Evolutionary conservation across 176 grass and related monocot genomes (phyloP), one percentile per base, ranked within the genome.

Genomic region (Puccinellia tenuiflora): DNA sequence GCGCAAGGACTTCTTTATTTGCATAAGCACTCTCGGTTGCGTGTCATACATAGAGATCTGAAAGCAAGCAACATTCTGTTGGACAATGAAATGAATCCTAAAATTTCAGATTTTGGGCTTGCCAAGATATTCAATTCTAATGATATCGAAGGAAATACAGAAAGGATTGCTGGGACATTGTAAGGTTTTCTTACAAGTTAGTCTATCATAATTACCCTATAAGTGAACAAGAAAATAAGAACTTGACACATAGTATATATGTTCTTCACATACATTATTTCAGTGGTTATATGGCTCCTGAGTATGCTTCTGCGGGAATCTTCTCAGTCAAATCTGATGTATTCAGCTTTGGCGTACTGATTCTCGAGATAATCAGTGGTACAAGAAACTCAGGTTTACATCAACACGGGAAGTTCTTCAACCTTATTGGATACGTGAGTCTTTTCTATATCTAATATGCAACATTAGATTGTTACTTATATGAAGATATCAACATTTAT

Each of bases 61-160:
- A 83, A 83, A 76, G 70, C 70, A 21, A 84, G 70, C 43, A 84
- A 76, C 43, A 75, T 84, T 75, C 56, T 84, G 16, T 39, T 84
- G 24, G 81, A 84, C 46, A 1, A 12, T 0, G 71, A 84, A 25
- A 84, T 84, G 71, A 84, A 75, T 43, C 79, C 79, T 42, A 81
- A 81, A 71, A 62, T 81, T 43, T 71, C 79, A 56, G 79, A 81
- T 56, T 81, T 81, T 71, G 79, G 79, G 15, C 37, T 81, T 6
- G 79, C 79, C 1, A 81, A 55, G 20, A 81, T 71, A 56, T 69
- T 81, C n/a, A 40, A 10, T 10, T 81, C 79, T 29, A 40, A 81
- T 14, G 47, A 81, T 3, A 52, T 38, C 1, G 79, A 81, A 69
- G 64, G 18, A 54, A 77, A 68, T 35, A 85, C 74, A 9, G n/a